These are phyloP conservation scores for Zygoascus meyerae DNA, from an alignment of 1,139 yeast genomes.

Conservation along the genomic window DNA sequence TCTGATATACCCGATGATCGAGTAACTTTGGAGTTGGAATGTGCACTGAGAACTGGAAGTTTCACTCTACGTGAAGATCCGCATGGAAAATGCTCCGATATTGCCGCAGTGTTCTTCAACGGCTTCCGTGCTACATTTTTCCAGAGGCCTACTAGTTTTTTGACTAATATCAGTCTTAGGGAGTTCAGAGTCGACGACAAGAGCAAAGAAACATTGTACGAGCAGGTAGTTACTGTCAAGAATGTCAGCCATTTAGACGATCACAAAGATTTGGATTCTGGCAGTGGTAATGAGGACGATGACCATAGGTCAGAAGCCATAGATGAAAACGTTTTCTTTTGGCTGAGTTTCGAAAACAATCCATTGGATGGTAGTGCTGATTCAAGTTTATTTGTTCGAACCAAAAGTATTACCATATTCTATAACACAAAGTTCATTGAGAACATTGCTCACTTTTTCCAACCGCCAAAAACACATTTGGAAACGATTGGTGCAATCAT, in stretches of 20 bases:
- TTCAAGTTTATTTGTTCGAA: conserved; percentile 62
- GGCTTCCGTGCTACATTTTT: conserved; percentile 70
- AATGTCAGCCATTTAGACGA: conserved; percentile 36
- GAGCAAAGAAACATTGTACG: conserved; percentile 63
- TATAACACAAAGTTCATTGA: conserved; percentile 81
- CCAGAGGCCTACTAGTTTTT: conserved; percentile 75
- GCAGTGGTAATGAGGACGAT: conserved; percentile 10
- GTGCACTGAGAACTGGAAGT: conserved; percentile 73
- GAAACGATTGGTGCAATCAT: conserved; percentile 89
- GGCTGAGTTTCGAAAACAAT: conserved; percentile 73
- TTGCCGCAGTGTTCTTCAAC: conserved; percentile 78
- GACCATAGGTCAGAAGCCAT: conserved; percentile 12
- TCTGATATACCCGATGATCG: conserved; percentile 71
- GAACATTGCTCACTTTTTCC: conserved; percentile 66
- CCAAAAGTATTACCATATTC: conserved; percentile 83
- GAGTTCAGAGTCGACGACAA: conserved; percentile 89
- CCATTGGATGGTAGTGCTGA: conserved; percentile 85
- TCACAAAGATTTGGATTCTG: conserved; percentile 10
- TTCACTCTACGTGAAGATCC: conserved; percentile 48
- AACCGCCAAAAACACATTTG: conserved; percentile 77
- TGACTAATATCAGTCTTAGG: conserved; percentile 65
- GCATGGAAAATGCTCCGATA: conserved; percentile 33
- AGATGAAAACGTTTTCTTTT: conserved; percentile 61
- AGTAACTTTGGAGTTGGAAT: conserved; percentile 57
- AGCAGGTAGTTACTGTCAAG: conserved; percentile 84